phyloP scores from a whole-genome alignment of 805 yeast genomes.

The Zygotorulaspora chibaensis region DNA sequence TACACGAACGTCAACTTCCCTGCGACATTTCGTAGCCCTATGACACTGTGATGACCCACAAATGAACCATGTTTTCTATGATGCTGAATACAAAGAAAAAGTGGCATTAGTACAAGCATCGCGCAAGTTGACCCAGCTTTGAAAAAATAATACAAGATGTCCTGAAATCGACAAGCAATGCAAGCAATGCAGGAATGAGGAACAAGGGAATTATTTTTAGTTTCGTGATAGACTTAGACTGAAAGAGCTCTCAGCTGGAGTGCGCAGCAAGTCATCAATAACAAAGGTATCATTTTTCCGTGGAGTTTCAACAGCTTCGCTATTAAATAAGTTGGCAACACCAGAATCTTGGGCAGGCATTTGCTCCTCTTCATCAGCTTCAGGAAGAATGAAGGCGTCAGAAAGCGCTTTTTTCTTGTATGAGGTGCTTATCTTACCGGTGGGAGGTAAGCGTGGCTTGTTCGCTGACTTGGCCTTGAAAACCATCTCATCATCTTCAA shows the following conservation, averaged over 20 bases:
- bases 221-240: slow-evolving; percentile 22
- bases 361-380: slow-evolving; percentile 19
- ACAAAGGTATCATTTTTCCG: background rate
- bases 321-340: background rate
- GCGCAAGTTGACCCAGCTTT: too few relatives aligned
- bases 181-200: background rate
- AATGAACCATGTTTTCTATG: too few relatives aligned
- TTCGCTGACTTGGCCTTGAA: slow-evolving; percentile 63
- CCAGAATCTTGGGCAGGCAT: background rate
- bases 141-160: too few relatives aligned
- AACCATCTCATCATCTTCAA: slow-evolving; percentile 85
- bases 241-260: slow-evolving; percentile 15
- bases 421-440: slow-evolving; percentile 70
- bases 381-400: slow-evolving; percentile 50
- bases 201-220: slow-evolving; percentile 1
- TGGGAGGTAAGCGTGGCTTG: slow-evolving; percentile 83
- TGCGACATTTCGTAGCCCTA: too few relatives aligned
- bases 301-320: background rate
- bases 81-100: too few relatives aligned
- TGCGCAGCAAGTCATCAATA: slow-evolving; percentile 4
- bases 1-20: too few relatives aligned
- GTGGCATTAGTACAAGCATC: too few relatives aligned
- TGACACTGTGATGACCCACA: too few relatives aligned
- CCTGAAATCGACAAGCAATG: too few relatives aligned
- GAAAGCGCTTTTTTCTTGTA: slow-evolving; percentile 65